These are phyloP conservation scores for Allantophomopsis cytisporea DNA, from an alignment of 2,329 filamentous ascomycete species.

Conservation along the genomic window DNA sequence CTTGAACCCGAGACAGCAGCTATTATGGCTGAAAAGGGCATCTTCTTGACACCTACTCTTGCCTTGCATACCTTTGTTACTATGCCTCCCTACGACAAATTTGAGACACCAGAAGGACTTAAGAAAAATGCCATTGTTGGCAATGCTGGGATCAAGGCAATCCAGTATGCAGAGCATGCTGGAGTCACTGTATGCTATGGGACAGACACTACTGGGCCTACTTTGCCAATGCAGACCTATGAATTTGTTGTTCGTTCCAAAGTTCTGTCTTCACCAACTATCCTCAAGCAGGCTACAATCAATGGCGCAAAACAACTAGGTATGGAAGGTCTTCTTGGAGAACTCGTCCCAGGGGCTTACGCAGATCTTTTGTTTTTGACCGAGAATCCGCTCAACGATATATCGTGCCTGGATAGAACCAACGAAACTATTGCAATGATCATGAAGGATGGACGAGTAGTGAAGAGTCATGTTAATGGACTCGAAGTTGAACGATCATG, in stretches of 20 bases:
- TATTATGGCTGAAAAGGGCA: conserved; percentile 32
- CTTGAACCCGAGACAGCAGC: conserved; percentile 41
- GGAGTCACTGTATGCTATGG: conserved; percentile 43
- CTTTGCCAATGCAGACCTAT: conserved; percentile 29
- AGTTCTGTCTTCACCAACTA: conserved; percentile 25
- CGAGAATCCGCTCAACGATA: conserved; percentile 39
- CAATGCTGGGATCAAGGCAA: conserved; percentile 26
- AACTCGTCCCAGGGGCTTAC: conserved; percentile 32
- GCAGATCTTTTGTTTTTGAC: conserved; percentile 39
- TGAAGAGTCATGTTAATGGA: too few relatives aligned
- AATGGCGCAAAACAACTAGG: conserved; percentile 35
- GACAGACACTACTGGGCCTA: conserved; percentile 35
- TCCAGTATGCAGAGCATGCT: conserved; percentile 33
- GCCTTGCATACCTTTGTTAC: conserved; percentile 35
- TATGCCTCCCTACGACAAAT: conserved; percentile 25
- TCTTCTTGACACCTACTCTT: conserved; percentile 39
- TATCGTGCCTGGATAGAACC: conserved; percentile 31
- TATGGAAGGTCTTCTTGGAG: conserved; percentile 30
- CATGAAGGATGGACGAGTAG: too few relatives aligned
- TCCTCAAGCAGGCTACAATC: conserved; percentile 35
- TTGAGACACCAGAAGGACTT: conserved; percentile 26
- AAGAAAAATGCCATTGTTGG: conserved; percentile 36
- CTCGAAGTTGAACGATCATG: too few relatives aligned
- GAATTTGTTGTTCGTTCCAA: conserved; percentile 31
- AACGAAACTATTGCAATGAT: too few relatives aligned